phyloP scores from a whole-genome alignment of 129 eudicot genomes.

The Dittrichia graveolens region DNA sequence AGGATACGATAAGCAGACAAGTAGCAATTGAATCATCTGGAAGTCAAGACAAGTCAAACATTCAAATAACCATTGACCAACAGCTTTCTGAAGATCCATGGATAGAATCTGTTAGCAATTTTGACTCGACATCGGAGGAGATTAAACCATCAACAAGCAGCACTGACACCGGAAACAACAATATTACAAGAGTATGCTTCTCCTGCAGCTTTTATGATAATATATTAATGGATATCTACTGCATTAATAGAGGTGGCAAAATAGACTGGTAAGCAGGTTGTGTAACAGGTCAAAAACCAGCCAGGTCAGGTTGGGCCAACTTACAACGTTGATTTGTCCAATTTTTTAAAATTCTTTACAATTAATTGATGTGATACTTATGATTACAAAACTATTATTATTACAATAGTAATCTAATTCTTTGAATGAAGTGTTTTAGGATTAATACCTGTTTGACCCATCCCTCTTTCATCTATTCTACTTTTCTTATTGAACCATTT shows the following conservation, averaged over 20 bases:
- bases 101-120: constrained; percentile 11
- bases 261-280: background rate
- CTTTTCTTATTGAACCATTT: too few species aligned
- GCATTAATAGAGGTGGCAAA: background rate
- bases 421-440: too few species aligned
- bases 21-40: constrained; percentile 16
- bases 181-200: constrained; percentile 38
- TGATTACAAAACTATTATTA: background rate
- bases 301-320: background rate
- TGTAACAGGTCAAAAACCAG: background rate
- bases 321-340: background rate
- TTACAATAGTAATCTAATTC: background rate
- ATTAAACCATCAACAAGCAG: constrained; percentile 23
- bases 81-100: constrained; percentile 4
- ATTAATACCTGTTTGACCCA: too few species aligned
- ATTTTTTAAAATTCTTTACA: background rate
- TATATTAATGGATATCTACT: background rate
- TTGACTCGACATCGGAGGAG: constrained; percentile 4
- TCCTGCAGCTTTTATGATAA: constrained; percentile 19
- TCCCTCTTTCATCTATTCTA: too few species aligned
- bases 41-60: constrained; percentile 31
- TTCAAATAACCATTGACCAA: constrained; percentile 20
- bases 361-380: background rate
- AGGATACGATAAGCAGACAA: constrained; percentile 21
- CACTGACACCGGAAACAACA: constrained; percentile 4